A percentile compares a stretch with the other conserved stretches of the same genome.
These are phyloP conservation scores for Candida maris DNA, from an alignment of 805 yeast genomes.

Conservation along the genomic window DNA sequence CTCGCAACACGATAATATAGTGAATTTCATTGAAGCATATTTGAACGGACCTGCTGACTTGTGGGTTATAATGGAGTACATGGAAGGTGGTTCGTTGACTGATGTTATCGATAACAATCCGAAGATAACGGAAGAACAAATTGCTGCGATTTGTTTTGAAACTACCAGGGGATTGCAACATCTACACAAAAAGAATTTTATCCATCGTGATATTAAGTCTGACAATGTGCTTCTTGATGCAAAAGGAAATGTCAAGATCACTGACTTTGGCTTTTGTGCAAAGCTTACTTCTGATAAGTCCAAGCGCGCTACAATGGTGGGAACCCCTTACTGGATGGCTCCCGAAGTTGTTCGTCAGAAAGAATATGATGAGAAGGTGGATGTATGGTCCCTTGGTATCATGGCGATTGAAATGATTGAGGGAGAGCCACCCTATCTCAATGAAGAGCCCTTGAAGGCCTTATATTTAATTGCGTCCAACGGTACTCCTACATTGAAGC, in stretches of 20 bases:
- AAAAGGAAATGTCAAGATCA: slow-evolving; percentile 82
- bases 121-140: slow-evolving; percentile 77
- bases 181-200: slow-evolving; percentile 86
- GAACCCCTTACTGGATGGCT: slow-evolving; percentile 99
- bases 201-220: slow-evolving; percentile 95
- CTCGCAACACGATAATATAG: slow-evolving; percentile 90
- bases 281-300: slow-evolving; percentile 76
- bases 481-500: slow-evolving; percentile 92
- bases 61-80: slow-evolving; percentile 99
- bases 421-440: slow-evolving; percentile 97
- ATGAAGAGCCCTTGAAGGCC: slow-evolving; percentile 93
- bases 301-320: slow-evolving; percentile 97
- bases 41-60: slow-evolving; percentile 73
- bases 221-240: slow-evolving; percentile 87
- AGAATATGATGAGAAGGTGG: slow-evolving; percentile 95
- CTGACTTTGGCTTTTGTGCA: slow-evolving; percentile 96
- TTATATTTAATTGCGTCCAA: slow-evolving; percentile 91
- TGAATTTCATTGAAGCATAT: slow-evolving; percentile 89
- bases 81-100: slow-evolving; percentile 98
- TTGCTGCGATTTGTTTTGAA: slow-evolving; percentile 86
- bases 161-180: slow-evolving; percentile 89
- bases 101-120: slow-evolving; percentile 92
- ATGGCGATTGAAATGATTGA: slow-evolving; percentile 99
- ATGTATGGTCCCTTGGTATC: slow-evolving; percentile 96
- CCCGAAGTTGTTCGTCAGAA: slow-evolving; percentile 96